Evolutionary conservation across 1,284 basidiomycete species (phyloP), one percentile per base, ranked within the genome.

Genomic region (Melampsora americana): DNA sequence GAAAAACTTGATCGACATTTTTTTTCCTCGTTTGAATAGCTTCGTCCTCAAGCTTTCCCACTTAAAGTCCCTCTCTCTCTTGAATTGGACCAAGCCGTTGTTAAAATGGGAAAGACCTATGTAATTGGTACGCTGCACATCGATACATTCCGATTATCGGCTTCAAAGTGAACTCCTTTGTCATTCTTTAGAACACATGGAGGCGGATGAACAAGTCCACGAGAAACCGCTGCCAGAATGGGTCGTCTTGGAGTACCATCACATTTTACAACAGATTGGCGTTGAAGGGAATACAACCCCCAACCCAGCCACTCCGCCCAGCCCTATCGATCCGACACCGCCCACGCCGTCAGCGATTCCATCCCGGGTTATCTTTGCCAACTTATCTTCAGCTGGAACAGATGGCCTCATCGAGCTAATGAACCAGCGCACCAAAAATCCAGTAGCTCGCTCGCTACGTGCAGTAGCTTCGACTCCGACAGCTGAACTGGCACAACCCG

Each of bases 131-230:
- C 5, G 35, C 35, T 4, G 35, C 35, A 35, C 9, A 35, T 35
- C 9, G 35, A 35, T 35, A 3, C 9, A 9, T 35, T 35, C 35
- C 35, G 35, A 35, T 35, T 35, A 35, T 35, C 35, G 35, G 35
- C 35, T 35, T 9, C 3, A 35, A 35, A 3, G 9, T 35, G 3
- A 35, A 35, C 9, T 35, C 9, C 9, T 9, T 35, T 35, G 35
- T 35, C 35, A 4, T 35, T 35, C 11, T 11, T 5, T 79, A 94
- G 93, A 96, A 80, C 93, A 96, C 82, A 95, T 95, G 93, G 94
- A 97, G 82, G 90, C 93, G 77, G 93, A 95, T 82, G 93, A 95
- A 78, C 86, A 87, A 62, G 65, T 60, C 20, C 86, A 86, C 5
- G 85, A 88, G 1, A 88, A 87, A 79, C 81, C 84, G 6, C 82